These are phyloP conservation scores for Zelopaecilomyces penicillatus DNA, from an alignment of 2,329 filamentous ascomycete species.

Conservation along the genomic window DNA sequence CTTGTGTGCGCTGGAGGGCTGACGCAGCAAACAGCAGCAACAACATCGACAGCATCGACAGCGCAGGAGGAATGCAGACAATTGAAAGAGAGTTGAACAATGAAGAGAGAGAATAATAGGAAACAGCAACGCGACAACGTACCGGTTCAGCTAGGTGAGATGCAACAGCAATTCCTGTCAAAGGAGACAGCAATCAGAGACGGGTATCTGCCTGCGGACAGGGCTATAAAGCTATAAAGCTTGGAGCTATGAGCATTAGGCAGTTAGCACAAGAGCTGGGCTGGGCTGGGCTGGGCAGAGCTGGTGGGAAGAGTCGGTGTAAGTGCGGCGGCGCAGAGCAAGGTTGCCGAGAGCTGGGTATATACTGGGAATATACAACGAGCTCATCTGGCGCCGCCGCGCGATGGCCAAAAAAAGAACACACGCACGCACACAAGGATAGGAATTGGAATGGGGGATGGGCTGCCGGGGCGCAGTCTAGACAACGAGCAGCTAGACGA, in stretches of 20 bases:
- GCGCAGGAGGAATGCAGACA: not conserved
- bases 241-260: too few species aligned
- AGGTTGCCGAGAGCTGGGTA: not conserved
- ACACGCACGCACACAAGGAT: too few species aligned
- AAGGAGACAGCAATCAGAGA: not conserved
- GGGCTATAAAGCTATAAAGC: too few species aligned
- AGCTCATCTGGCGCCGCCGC: too few species aligned
- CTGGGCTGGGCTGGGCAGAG: constrained; percentile 2
- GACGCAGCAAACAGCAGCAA: not conserved
- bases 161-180: constrained; percentile 14
- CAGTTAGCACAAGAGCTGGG: too few species aligned
- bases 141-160: constrained; percentile 9
- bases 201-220: too few species aligned
- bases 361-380: too few species aligned
- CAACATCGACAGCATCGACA: not conserved
- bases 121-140: constrained; percentile 12
- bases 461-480: too few species aligned
- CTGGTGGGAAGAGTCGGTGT: constrained; percentile 17
- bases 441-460: too few species aligned
- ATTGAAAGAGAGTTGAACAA: constrained; percentile 1
- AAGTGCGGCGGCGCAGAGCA: constrained; percentile 12
- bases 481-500: too few species aligned
- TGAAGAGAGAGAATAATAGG: constrained; percentile 8
- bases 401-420: too few species aligned
- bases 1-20: not conserved